Evolutionary conservation across 2,329 filamentous ascomycete species (phyloP), one percentile per base, ranked within the genome.

Genomic region (Dryadomyces quercivorus): DNA sequence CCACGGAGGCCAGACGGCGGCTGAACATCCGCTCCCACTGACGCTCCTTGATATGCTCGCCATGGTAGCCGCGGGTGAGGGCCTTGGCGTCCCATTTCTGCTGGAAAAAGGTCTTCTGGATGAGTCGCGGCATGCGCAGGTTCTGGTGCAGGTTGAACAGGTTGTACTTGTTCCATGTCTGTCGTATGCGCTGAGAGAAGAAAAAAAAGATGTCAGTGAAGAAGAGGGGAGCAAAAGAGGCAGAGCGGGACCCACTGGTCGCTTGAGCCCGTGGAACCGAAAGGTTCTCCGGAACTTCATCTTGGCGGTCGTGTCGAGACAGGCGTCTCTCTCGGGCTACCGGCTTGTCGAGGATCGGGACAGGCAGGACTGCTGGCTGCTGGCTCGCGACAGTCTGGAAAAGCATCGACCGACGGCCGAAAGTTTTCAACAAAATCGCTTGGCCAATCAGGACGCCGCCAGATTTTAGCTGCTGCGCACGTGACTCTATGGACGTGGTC

Each of bases 81-180:
- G 90, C 82, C 72, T 98, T 98, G 64, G 92, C 88, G 1, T 72
- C 70, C 92, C 92, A 98, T 85, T 98, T 98, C 72, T 97, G 92
- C 76, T 97, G 92, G 78, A 95, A 98, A 73, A 93, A 94, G 47
- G 91, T 96, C 58, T 72, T 70, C 60, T 12, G 64, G 36, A 65
- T 63, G 58, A 62, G 65, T 16, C 62, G 65, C 18, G 77, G 79
- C 2, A 69, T 64, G 46, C 63, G 70, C 38, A 80, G 64, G 61
- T 79, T 78, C 51, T 75, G 9, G 52, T 75, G 40, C 60, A 98
- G 73, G 72, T 96, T 96, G 81, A 88, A 98, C 59, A 98, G 78
- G 67, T 95, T 95, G 77, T 89, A 90, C 74, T 95, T 95, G 76
- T 89, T 95, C 93, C 92, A 96, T 75, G 90, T 89, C 75, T 93